These are phyloP conservation scores for Lupinus albus DNA, from an alignment of 306 rosid genomes.

Conservation along the genomic window DNA sequence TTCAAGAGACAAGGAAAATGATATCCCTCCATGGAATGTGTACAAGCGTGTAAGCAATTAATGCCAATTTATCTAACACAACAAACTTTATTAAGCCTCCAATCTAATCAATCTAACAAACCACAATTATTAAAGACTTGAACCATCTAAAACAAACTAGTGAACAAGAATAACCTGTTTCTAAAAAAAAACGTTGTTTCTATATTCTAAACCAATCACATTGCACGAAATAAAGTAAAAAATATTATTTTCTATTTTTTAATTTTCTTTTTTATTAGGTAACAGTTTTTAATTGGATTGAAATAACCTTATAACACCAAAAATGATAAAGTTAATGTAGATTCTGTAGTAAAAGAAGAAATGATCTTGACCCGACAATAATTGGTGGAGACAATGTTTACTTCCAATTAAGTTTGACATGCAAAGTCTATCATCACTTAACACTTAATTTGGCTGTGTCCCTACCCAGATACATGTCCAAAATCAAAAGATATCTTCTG, in stretches of 20 bases:
- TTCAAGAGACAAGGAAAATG: conserved; percentile 30
- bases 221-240: too few species aligned
- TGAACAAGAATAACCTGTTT: too few species aligned
- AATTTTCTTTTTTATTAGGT: too few species aligned
- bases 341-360: too few species aligned
- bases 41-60: conserved; percentile 45
- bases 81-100: conserved; percentile 33
- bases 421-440: conserved; percentile 49
- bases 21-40: conserved; percentile 34
- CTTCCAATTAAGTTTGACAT: conserved; percentile 46
- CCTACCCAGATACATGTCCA: conserved; percentile 52
- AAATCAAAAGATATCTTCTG: conserved; percentile 45
- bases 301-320: too few species aligned
- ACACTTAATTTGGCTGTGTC: conserved; percentile 60
- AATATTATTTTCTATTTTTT: too few species aligned
- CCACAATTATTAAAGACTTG: conserved; percentile 64
- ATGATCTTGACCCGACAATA: conserved; percentile 53
- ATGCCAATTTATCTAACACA: conserved; percentile 24
- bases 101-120: conserved; percentile 42
- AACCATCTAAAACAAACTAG: too few species aligned
- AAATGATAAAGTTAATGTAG: too few species aligned
- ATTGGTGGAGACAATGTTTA: conserved; percentile 56
- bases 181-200: too few species aligned
- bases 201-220: too few species aligned
- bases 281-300: too few species aligned